These are phyloP conservation scores for Ceratocystiopsis brevicomis DNA, from an alignment of 2,329 filamentous ascomycete genomes.

Conservation along the genomic window DNA sequence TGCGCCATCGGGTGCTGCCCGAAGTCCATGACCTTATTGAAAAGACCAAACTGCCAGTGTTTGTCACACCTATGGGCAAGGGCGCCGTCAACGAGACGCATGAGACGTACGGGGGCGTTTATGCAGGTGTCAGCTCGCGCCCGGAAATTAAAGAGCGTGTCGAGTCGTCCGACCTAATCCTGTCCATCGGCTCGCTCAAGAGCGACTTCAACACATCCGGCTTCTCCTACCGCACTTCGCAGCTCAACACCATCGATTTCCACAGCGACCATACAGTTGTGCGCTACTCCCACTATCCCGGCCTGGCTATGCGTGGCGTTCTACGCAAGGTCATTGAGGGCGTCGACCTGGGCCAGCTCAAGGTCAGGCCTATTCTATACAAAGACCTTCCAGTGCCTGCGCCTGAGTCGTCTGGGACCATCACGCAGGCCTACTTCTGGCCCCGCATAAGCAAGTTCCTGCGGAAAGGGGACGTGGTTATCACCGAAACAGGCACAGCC, in stretches of 20 bases:
- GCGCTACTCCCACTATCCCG: slow-evolving; percentile 60
- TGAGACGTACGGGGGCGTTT: slow-evolving; percentile 64
- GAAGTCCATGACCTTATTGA: slow-evolving; percentile 57
- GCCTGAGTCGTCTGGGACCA: slow-evolving; percentile 5
- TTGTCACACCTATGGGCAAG: slow-evolving; percentile 85
- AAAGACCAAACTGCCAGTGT: slow-evolving; percentile 58
- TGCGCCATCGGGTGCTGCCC: slow-evolving; percentile 52
- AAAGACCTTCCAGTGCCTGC: slow-evolving; percentile 25
- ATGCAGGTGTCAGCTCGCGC: slow-evolving; percentile 60
- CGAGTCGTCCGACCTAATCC: slow-evolving; percentile 50
- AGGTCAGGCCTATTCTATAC: slow-evolving; percentile 30
- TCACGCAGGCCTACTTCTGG: slow-evolving; percentile 11
- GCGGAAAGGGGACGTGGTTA: slow-evolving; percentile 48
- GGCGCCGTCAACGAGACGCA: slow-evolving; percentile 61
- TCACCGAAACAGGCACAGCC: slow-evolving; percentile 75
- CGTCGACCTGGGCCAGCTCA: slow-evolving; percentile 38
- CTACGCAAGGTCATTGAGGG: slow-evolving; percentile 48
- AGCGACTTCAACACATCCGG: slow-evolving; percentile 70
- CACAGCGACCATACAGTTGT: slow-evolving; percentile 57
- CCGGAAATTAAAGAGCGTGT: slow-evolving; percentile 43
- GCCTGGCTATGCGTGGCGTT: slow-evolving; percentile 60
- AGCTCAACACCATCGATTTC: slow-evolving; percentile 64
- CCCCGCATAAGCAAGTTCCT: slow-evolving; percentile 10
- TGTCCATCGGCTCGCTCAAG: slow-evolving; percentile 48
- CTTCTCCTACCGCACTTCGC: slow-evolving; percentile 61